phyloP scores from a whole-genome alignment of 306 rosid genomes.

The Cercis canadensis region DNA sequence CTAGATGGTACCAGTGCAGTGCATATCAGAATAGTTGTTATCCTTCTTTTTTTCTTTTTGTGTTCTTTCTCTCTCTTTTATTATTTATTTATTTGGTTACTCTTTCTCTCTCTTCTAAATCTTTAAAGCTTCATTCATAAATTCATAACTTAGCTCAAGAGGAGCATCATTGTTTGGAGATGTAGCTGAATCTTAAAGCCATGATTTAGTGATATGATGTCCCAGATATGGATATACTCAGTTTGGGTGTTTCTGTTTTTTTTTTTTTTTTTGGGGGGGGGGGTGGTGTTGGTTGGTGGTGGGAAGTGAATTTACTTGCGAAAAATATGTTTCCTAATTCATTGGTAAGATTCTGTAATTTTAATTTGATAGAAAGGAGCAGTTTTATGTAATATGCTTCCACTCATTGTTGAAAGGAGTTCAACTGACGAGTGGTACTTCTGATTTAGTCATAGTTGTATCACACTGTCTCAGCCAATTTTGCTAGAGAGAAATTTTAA shows the following conservation, averaged over 20 bases:
- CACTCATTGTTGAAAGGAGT: neutral
- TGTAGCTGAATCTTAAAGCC: constrained; percentile 5
- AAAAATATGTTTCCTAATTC: neutral
- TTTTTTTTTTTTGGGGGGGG: neutral
- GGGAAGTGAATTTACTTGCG: neutral
- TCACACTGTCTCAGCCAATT: constrained; percentile 13
- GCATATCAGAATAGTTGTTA: no score
- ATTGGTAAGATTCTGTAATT: neutral
- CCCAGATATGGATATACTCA: no score
- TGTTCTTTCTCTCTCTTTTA: no score
- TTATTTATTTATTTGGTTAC: no score
- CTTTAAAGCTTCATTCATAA: neutral
- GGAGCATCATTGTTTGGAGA: constrained; percentile 7
- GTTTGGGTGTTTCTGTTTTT: neutral
- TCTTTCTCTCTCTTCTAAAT: no score
- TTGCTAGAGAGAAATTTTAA: constrained; percentile 10
- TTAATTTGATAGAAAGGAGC: neutral
- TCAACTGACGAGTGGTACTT: constrained; percentile 2
- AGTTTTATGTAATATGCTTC: neutral
- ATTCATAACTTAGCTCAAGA: neutral
- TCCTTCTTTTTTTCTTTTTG: no score
- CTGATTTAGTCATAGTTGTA: neutral
- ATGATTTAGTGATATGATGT: neutral
- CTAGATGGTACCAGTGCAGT: no score
- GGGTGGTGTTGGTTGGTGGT: no score